Evolutionary conservation across 1,139 yeast species (phyloP), one percentile per base, ranked within the genome.

Genomic region (Saccharomycopsis phalli): DNA sequence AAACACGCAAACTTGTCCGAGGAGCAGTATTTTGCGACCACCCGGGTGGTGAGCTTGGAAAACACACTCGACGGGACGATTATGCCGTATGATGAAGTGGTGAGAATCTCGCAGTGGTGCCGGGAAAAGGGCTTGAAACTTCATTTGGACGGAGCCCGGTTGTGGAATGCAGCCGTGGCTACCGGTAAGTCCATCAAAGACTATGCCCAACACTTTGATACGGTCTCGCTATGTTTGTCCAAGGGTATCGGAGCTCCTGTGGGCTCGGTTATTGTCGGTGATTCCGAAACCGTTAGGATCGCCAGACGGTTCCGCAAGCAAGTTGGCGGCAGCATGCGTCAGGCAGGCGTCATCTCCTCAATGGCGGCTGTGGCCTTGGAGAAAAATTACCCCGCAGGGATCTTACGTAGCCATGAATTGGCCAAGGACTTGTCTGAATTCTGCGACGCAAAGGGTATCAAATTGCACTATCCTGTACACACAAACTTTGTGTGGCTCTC

Each of bases 161-260:
- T 88, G 46, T 87, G 94, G 93, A 86, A 88, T 56, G 96, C 96
- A 2, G 66, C 79, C 23, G 82, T 72, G 5, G 91, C 71, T 37
- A 74, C 94, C 20, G 87, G 82, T 6, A 66, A 84, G 31, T 62
- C 84, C 10, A 61, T 87, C 44, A 61, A 61, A 36, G 87, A 84
- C 55, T 86, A 80, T 59, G 83, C 95, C 54, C 66, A 73, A 49
- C 65, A 77, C 51, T 88, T 88, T 57, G 97, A 88, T 61, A 76
- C 94, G 28, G 84, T 88, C 40, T 84, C 95, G 4, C 70, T 88
- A 42, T 88, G 97, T 61, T 65, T 88, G 47, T 83, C 95, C 41
- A 88, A 88, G 62, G 82, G 94, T 3, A 68, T 88, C 53, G 95
- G 95, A 47, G 96, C 97, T 1, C 97, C 97, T 45, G 76, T 87